Percentiles rank a stretch among this genome's conserved stretches.
phyloP scores from a whole-genome alignment of 805 yeast species.

The Wickerhamomyces alni region DNA sequence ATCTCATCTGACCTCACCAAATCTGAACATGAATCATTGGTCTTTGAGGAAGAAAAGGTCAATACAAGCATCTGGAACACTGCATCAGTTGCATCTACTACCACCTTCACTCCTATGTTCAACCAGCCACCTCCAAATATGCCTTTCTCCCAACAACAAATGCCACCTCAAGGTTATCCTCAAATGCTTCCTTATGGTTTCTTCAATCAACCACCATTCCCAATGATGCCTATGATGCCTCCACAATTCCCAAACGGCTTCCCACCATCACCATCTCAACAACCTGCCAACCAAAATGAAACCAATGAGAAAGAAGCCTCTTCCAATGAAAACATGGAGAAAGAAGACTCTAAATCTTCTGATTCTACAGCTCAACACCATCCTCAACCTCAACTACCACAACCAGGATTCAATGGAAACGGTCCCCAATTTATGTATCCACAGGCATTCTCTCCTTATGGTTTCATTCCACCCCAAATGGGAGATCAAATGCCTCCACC shows the following conservation, averaged over 20 bases:
- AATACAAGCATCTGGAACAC: slow-evolving; percentile 55
- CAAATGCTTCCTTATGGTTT: slow-evolving; percentile 31
- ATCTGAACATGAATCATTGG: slow-evolving; percentile 30
- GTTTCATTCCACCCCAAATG: slow-evolving; percentile 20
- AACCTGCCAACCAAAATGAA: slow-evolving; percentile 4
- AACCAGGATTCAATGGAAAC: slow-evolving; percentile 9
- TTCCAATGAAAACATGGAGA: too few relatives aligned
- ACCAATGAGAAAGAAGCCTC: too few relatives aligned
- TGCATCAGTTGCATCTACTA: slow-evolving; percentile 57
- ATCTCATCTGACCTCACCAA: slow-evolving; percentile 22
- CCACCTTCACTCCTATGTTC: slow-evolving; percentile 46
- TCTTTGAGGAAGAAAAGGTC: slow-evolving; percentile 24
- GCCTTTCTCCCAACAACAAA: slow-evolving; percentile 1
- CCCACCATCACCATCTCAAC: slow-evolving; percentile 8
- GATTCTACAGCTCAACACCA: slow-evolving; percentile 2
- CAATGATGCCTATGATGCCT: slow-evolving; percentile 28
- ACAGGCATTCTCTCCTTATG: slow-evolving; percentile 24
- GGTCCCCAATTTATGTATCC: slow-evolving; percentile 22
- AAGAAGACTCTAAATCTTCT: not conserved
- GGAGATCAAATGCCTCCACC: slow-evolving; percentile 7
- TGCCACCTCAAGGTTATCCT: slow-evolving; percentile 19
- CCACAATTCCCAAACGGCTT: slow-evolving; percentile 14
- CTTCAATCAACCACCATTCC: slow-evolving; percentile 26
- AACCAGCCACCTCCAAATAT: slow-evolving; percentile 15
- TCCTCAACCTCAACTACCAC: slow-evolving; percentile 16